Base-by-base conservation (phyloP, 129 eudicot species). In the Silybum marianum region DNA sequence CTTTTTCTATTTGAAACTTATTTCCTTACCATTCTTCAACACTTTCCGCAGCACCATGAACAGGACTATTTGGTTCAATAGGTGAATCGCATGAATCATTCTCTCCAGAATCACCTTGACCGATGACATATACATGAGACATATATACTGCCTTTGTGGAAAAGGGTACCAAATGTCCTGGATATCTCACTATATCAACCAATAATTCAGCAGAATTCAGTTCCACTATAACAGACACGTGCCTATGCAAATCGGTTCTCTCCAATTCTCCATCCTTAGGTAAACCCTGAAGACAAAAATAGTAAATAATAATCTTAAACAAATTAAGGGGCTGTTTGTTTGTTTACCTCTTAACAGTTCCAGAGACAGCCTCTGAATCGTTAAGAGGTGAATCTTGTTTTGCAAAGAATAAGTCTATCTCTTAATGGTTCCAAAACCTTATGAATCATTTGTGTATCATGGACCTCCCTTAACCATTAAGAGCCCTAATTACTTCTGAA, bases 81-180 rank as follows among this genome's bases (percentile, higher is more conserved):
- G 99, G 99, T 8, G 99, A 96, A 89, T 96, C 98, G 85, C 96
- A 93, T 38, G 98, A 96, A 84, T 93, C 99, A 87, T 93, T 93
- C 86, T 95, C 98, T 38, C 97, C 99, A 81, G 97, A 92, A 82
- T 95, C 99, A 84, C 97, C 94, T 89, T 92, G 97, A 79, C 99
- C 99, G 25, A 92, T 93, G 74, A 93, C 95, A 82, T 92, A 90
- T 69, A 93, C 86, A 82, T 93, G 99, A 58, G 97, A 84, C 92
- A 90, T 88, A 80, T 86, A 91, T 44, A 91, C 83, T 30, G 98
- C 95, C 84, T 87, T 93, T 23, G 93, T 88, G 65, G 98, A 88
- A 78, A 86, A 90, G 6, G 99, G 97, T 66, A 91, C 89, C 78
- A 96, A 88, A 51, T 91, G 97, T 60, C 99, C 99, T 10, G 99